phyloP scores from a whole-genome alignment of 331 rosid genomes.

The Malus hybrid region DNA sequence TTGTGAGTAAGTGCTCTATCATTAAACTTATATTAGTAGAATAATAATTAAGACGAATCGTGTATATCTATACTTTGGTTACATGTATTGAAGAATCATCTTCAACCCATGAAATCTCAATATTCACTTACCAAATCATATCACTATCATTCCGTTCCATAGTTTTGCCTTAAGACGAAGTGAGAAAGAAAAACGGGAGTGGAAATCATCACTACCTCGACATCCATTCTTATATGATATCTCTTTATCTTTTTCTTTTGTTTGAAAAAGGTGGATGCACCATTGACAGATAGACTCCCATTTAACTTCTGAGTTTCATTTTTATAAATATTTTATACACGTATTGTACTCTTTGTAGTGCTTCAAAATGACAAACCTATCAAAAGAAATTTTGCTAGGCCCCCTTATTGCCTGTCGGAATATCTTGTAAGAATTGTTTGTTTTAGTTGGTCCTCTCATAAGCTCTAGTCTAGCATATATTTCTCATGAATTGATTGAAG shows the following conservation, averaged over 20 bases:
- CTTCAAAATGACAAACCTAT: background rate
- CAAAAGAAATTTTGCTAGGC: background rate
- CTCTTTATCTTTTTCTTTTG: background rate
- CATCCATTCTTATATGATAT: background rate
- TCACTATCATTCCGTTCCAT: too few species aligned
- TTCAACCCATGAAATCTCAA: background rate
- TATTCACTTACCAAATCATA: background rate
- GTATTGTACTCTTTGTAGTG: background rate
- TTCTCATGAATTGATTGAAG: constrained; percentile 38
- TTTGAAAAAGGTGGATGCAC: background rate
- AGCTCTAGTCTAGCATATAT: constrained; percentile 12
- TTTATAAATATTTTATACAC: background rate
- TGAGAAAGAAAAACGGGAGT: too few species aligned
- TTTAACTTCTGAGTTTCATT: background rate
- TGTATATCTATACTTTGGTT: too few species aligned
- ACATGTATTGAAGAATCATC: background rate
- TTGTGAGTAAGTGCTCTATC: background rate
- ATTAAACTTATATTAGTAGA: background rate
- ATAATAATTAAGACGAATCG: background rate
- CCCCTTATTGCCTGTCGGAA: background rate
- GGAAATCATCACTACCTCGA: background rate
- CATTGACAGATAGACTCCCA: constrained; percentile 4
- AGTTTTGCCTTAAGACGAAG: too few species aligned
- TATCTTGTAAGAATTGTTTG: constrained; percentile 15
- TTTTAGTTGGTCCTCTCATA: constrained; percentile 20